Percentiles rank a stretch among this genome's conserved stretches.
Conservation (phyloP, 2,329 filamentous ascomycete species). For the Phaeophleospora eucalypticola region DNA sequence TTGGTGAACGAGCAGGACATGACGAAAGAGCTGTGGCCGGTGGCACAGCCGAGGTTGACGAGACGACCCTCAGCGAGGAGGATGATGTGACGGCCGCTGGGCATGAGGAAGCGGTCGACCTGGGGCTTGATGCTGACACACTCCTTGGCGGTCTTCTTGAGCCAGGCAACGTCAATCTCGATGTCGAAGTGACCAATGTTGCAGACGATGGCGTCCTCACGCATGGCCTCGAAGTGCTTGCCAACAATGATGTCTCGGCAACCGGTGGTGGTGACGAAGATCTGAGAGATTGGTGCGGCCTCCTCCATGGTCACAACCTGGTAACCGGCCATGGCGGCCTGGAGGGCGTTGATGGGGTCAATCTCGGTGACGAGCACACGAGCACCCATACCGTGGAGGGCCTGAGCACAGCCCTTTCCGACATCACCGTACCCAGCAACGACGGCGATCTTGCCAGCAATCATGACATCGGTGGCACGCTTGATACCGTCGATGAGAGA, state of each 20-base stretch:
- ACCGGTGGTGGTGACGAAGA: slow-evolving; percentile 98
- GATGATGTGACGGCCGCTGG: slow-evolving; percentile 93
- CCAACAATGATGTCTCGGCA: slow-evolving; percentile 96
- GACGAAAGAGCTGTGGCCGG: slow-evolving; percentile 98
- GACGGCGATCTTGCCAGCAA: slow-evolving; percentile 96
- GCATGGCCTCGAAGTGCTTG: slow-evolving; percentile 90
- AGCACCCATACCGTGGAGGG: slow-evolving; percentile 94
- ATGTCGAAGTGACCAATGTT: slow-evolving; percentile 99
- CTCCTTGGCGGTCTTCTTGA: slow-evolving; percentile 92
- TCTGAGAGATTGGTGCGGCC: slow-evolving; percentile 82
- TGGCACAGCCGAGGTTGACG: slow-evolving; percentile 98
- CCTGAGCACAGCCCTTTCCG: slow-evolving; percentile 96
- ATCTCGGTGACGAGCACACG: slow-evolving; percentile 95
- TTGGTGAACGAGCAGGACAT: slow-evolving; percentile 99
- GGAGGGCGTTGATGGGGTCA: slow-evolving; percentile 98
- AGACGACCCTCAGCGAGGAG: slow-evolving; percentile 97
- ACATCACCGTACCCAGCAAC: slow-evolving; percentile 99
- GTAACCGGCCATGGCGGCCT: slow-evolving; percentile 95
- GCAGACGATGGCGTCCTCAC: slow-evolving; percentile 97
- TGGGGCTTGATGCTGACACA: slow-evolving; percentile 99
- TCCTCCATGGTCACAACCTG: slow-evolving; percentile 98
- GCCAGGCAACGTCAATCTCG: slow-evolving; percentile 99
- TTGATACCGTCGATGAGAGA: slow-evolving; percentile 99
- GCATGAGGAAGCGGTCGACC: slow-evolving; percentile 96
- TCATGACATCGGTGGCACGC: slow-evolving; percentile 99